These are phyloP conservation scores for Rossbeevera mucosa DNA, from an alignment of 768 basidiomycete genomes.

Conservation along the genomic window DNA sequence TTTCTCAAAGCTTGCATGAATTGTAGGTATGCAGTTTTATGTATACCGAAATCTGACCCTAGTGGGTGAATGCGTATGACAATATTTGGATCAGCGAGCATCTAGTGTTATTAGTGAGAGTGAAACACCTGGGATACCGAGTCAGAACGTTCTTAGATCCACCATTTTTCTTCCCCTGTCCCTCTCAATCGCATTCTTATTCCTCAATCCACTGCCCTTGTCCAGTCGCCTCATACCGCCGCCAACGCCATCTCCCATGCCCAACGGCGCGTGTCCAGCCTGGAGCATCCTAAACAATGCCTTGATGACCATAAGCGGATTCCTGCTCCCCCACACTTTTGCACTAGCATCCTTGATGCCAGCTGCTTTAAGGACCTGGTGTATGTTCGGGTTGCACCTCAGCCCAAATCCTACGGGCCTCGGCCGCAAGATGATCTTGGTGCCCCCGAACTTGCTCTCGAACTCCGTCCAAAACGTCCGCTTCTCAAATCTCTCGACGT, in stretches of 20 bases:
- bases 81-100: background rate
- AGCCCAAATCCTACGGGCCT: slow-evolving; percentile 90
- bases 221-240: slow-evolving; percentile 65
- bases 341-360: slow-evolving; percentile 94
- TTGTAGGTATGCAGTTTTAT: background rate
- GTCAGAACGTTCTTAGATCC: slow-evolving; percentile 51
- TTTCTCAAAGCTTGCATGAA: background rate
- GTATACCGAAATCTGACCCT: background rate
- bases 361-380: slow-evolving; percentile 86
- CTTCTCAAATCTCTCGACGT: slow-evolving; percentile 88
- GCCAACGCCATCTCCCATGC: slow-evolving; percentile 80
- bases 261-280: slow-evolving; percentile 72
- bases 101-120: background rate
- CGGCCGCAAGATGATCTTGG: slow-evolving; percentile 74
- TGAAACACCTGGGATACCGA: background rate
- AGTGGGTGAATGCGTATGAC: too few species aligned
- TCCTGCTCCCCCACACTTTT: slow-evolving; percentile 92
- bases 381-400: slow-evolving; percentile 82
- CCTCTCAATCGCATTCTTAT: slow-evolving; percentile 69
- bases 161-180: slow-evolving; percentile 78
- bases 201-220: slow-evolving; percentile 70
- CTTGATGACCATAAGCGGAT: slow-evolving; percentile 74
- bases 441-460: slow-evolving; percentile 78
- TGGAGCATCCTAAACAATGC: slow-evolving; percentile 78
- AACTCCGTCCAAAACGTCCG: slow-evolving; percentile 95